These are phyloP conservation scores for Cutaneotrichosporon sp. DNA, from an alignment of 1,284 basidiomycete species.

Conservation along the genomic window DNA sequence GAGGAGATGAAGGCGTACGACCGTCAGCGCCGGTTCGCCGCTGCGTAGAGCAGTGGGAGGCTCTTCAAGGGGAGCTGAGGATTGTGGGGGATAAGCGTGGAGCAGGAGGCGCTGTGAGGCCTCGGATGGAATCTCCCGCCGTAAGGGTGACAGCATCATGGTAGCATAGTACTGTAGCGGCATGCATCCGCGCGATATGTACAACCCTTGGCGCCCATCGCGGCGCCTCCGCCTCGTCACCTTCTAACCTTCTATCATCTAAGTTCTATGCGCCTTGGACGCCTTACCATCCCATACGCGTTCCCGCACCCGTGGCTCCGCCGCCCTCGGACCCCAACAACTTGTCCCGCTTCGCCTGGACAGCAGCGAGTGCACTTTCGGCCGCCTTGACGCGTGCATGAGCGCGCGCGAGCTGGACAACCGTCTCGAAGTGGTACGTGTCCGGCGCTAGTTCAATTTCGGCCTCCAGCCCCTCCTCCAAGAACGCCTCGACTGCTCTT, in stretches of 20 bases:
- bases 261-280: neutral
- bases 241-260: too few species aligned
- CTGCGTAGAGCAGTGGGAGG: too few species aligned
- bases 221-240: neutral
- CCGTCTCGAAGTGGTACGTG: conserved; percentile 1
- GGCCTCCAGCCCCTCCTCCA: too few species aligned
- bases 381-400: conserved; percentile 20
- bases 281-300: conserved; percentile 28
- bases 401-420: conserved; percentile 8
- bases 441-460: conserved; percentile 16
- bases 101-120: too few species aligned
- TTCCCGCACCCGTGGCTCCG: conserved; percentile 32
- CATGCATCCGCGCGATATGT: neutral
- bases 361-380: conserved; percentile 19
- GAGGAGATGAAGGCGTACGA: conserved; percentile 43
- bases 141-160: neutral
- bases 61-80: too few species aligned
- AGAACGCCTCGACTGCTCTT: too few species aligned
- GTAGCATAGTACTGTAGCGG: neutral
- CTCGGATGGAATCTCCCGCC: too few species aligned
- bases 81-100: too few species aligned
- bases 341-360: conserved; percentile 21
- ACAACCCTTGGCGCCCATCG: neutral
- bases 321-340: conserved; percentile 28
- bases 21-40: conserved; percentile 34